These are phyloP conservation scores for Lichtheimia corymbifera DNA, from an alignment of 371 early-diverging fungal genomes.

Conservation along the genomic window DNA sequence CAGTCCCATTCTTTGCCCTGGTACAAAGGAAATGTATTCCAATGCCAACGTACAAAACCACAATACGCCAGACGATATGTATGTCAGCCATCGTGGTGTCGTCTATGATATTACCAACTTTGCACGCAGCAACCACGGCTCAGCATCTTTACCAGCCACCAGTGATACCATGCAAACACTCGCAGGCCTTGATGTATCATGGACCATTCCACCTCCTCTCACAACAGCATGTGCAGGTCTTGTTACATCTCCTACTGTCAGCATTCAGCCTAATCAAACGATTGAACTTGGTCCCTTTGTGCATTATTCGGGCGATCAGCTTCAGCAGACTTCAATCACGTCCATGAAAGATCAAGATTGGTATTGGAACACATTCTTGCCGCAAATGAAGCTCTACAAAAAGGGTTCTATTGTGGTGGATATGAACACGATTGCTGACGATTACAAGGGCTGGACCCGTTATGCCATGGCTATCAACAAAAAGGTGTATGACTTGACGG, in stretches of 20 bases:
- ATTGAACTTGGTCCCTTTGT: slow-evolving; percentile 27
- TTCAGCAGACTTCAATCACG: slow-evolving; percentile 20
- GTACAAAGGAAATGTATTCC: slow-evolving; percentile 66
- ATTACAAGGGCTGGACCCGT: slow-evolving; percentile 47
- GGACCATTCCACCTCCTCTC: slow-evolving; percentile 76
- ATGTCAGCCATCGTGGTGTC: slow-evolving; percentile 70
- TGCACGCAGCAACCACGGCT: slow-evolving; percentile 54
- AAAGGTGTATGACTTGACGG: slow-evolving; percentile 76
- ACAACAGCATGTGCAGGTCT: slow-evolving; percentile 58
- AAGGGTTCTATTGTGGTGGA: slow-evolving; percentile 69
- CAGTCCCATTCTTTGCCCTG: slow-evolving; percentile 89
- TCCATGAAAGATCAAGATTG: slow-evolving; percentile 48
- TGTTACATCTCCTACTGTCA: slow-evolving; percentile 40
- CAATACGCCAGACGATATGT: slow-evolving; percentile 47
- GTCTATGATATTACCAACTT: slow-evolving; percentile 72
- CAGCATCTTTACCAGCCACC: slow-evolving; percentile 44
- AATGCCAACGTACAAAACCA: slow-evolving; percentile 47
- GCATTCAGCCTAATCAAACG: slow-evolving; percentile 33
- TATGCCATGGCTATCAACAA: slow-evolving; percentile 72
- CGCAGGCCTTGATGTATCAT: slow-evolving; percentile 68
- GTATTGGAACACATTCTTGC: slow-evolving; percentile 68
- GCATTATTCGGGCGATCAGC: slow-evolving; percentile 47
- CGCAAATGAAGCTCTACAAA: slow-evolving; percentile 62
- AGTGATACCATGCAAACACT: slow-evolving; percentile 61
- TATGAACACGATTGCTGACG: slow-evolving; percentile 42